Percentiles rank a stretch among this genome's conserved stretches.
Evolutionary conservation across 2,329 filamentous ascomycete genomes (phyloP).

Genomic region (Pseudogymnoascus sp.): DNA sequence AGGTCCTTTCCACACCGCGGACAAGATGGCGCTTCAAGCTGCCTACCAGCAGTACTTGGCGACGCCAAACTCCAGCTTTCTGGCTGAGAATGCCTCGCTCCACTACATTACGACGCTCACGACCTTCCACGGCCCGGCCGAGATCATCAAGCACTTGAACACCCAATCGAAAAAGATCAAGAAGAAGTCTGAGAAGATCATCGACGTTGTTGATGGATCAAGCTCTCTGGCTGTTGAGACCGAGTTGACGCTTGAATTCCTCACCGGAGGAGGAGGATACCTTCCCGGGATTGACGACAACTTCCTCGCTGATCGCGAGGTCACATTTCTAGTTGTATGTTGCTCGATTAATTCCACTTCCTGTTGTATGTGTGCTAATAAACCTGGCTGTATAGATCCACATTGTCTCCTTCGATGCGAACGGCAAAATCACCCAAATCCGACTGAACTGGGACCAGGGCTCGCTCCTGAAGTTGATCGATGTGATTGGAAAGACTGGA

Average conservation of each 20-base stretch:
- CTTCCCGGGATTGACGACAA: conserved; percentile 89
- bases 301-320: conserved; percentile 76
- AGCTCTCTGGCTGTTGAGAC: conserved; percentile 68
- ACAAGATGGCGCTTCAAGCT: conserved; percentile 42
- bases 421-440: conserved; percentile 77
- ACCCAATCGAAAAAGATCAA: conserved; percentile 66
- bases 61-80: conserved; percentile 54
- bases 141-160: conserved; percentile 77
- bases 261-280: conserved; percentile 74
- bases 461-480: conserved; percentile 83
- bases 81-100: conserved; percentile 60
- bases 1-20: background rate
- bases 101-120: conserved; percentile 89
- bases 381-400: conserved; percentile 55
- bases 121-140: conserved; percentile 59
- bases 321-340: conserved; percentile 74
- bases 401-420: conserved; percentile 73
- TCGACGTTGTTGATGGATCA: conserved; percentile 65
- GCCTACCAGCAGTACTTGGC: conserved; percentile 68
- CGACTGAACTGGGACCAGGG: conserved; percentile 94
- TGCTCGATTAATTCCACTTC: background rate
- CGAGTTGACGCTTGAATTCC: conserved; percentile 76
- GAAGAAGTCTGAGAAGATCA: conserved; percentile 72
- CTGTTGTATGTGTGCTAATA: conserved; percentile 14
- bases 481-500: conserved; percentile 83